phyloP scores from a whole-genome alignment of 495 filamentous ascomycete genomes.

The Penicillium longicatenatum region DNA sequence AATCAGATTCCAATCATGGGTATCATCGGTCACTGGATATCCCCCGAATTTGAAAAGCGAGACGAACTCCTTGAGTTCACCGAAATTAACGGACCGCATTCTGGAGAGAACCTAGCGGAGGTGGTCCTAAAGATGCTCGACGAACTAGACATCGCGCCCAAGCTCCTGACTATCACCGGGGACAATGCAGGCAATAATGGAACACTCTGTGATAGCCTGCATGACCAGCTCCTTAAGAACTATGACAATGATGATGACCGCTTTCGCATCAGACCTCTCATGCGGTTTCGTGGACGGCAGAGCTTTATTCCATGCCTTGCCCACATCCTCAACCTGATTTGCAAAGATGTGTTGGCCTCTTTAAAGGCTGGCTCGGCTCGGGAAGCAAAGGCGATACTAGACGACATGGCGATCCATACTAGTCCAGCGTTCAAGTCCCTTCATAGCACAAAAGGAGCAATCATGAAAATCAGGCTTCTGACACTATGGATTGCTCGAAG shows the following conservation, averaged over 20 bases:
- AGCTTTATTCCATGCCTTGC: constrained; percentile 18
- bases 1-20: constrained; percentile 18
- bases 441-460: constrained; percentile 14
- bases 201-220: constrained; percentile 17
- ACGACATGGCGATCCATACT: constrained; percentile 9
- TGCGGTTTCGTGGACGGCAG: constrained; percentile 16
- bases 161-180: constrained; percentile 60
- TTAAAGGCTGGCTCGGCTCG: constrained; percentile 14
- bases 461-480: constrained; percentile 14
- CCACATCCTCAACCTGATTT: constrained; percentile 16
- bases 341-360: constrained; percentile 14
- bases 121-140: constrained; percentile 9
- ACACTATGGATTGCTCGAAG: constrained; percentile 13
- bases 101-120: constrained; percentile 16
- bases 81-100: constrained; percentile 17
- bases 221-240: constrained; percentile 14
- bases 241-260: constrained; percentile 16
- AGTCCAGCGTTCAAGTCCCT: constrained; percentile 11
- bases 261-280: constrained; percentile 16
- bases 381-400: constrained; percentile 14
- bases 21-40: constrained; percentile 18
- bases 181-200: constrained; percentile 33
- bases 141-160: constrained; percentile 34
- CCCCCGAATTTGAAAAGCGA: constrained; percentile 15
- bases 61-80: constrained; percentile 14